Percentiles rank a stretch among this genome's conserved stretches.
Conservation (phyloP, 345 rosid genomes). For the Citrus medica region DNA sequence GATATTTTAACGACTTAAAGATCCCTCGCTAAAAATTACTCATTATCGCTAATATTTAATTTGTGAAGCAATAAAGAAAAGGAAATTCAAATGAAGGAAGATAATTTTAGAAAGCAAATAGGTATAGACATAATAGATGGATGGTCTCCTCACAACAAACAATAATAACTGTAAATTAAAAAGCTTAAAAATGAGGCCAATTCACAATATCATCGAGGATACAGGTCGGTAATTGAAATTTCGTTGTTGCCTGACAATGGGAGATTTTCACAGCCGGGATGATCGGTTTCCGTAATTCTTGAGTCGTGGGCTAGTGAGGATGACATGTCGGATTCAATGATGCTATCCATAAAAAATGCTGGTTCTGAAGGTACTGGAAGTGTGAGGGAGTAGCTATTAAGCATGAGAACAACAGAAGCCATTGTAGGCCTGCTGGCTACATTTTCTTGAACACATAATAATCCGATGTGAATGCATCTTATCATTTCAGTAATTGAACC, state of each 20-base stretch:
- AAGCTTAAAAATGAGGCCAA: background rate
- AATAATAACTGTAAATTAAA: background rate
- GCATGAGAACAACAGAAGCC: conserved; percentile 38
- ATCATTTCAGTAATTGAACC: conserved; percentile 24
- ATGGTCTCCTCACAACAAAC: too few relatives aligned
- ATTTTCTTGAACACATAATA: conserved; percentile 45
- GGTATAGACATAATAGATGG: too few relatives aligned
- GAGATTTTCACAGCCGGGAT: background rate
- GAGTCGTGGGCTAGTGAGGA: background rate
- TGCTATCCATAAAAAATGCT: conserved; percentile 15
- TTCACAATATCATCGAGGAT: conserved; percentile 3
- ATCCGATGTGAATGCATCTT: conserved; percentile 40
- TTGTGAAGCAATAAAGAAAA: too few relatives aligned
- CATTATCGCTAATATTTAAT: too few relatives aligned
- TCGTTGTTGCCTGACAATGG: conserved; percentile 10
- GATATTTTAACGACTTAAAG: too few relatives aligned
- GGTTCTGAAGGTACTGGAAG: conserved; percentile 35
- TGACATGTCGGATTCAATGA: conserved; percentile 6
- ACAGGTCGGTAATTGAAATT: conserved; percentile 18
- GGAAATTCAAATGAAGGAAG: too few relatives aligned
- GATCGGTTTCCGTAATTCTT: background rate
- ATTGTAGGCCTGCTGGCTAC: conserved; percentile 32
- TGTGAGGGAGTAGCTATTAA: conserved; percentile 26
- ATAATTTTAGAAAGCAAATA: too few relatives aligned
- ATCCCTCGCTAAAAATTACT: too few relatives aligned